Conservation (phyloP, 805 yeast species). For the Teunomyces pallodes region DNA sequence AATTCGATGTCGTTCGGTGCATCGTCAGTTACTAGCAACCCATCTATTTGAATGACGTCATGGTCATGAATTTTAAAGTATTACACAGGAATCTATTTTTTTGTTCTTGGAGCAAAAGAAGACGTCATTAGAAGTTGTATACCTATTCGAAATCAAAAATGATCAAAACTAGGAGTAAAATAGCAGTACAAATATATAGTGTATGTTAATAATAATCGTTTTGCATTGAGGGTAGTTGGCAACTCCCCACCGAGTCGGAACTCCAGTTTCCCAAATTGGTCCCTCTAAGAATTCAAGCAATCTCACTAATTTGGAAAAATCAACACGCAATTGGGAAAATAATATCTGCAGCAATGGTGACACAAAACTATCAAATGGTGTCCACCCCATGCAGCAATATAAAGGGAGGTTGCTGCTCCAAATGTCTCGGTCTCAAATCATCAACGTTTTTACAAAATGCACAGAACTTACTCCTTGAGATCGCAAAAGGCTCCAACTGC, state of each 20-base stretch:
- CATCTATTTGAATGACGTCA: background rate
- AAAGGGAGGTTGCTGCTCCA: slow-evolving; percentile 4
- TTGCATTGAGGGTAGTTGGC: background rate
- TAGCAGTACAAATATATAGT: too few relatives aligned
- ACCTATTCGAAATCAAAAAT: too few relatives aligned
- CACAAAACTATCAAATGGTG: background rate
- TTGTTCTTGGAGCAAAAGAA: background rate
- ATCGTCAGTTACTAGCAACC: slow-evolving; percentile 4
- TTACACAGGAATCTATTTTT: background rate
- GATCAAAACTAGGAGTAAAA: too few relatives aligned
- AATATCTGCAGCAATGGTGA: background rate
- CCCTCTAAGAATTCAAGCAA: slow-evolving; percentile 6
- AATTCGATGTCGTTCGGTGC: background rate
- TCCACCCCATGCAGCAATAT: slow-evolving; percentile 2
- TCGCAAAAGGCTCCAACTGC: slow-evolving; percentile 96
- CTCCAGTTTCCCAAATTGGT: slow-evolving; percentile 1
- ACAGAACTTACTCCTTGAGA: slow-evolving; percentile 97
- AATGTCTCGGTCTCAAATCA: background rate
- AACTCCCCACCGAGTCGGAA: background rate
- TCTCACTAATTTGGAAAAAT: slow-evolving; percentile 8
- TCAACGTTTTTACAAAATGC: slow-evolving; percentile 53
- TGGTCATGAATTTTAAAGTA: background rate
- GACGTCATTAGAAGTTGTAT: background rate
- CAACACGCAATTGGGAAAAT: slow-evolving; percentile 1
- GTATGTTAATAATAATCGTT: background rate